These are phyloP conservation scores for Zalaria sp. DNA, from an alignment of 2,329 filamentous ascomycete genomes.

Conservation along the genomic window DNA sequence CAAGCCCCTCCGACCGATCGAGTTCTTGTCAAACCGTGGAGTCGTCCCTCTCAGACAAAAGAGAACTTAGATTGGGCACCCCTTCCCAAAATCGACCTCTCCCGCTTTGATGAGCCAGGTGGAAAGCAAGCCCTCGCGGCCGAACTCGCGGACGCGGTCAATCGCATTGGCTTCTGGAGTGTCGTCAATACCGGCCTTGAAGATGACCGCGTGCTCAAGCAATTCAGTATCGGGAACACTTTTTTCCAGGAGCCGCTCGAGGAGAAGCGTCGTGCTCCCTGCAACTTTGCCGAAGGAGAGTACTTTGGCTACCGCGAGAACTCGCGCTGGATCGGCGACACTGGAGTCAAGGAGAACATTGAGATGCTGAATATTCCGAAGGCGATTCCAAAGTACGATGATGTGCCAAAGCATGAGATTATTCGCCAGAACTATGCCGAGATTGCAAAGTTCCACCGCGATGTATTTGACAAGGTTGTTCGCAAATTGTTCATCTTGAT, in stretches of 20 bases:
- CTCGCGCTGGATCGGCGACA: constrained; percentile 11
- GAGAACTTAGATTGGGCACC: neutral
- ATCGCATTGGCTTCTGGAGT: constrained; percentile 43
- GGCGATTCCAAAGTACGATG: constrained; percentile 16
- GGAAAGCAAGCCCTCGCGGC: neutral
- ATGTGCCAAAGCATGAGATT: constrained; percentile 27
- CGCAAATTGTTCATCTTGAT: constrained; percentile 44
- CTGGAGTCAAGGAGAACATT: constrained; percentile 32
- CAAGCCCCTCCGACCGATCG: too few species aligned
- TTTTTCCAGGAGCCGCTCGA: constrained; percentile 42
- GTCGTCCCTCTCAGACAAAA: too few species aligned
- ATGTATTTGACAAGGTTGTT: constrained; percentile 33
- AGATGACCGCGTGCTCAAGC: constrained; percentile 44
- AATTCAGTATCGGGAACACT: constrained; percentile 46
- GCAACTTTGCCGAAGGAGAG: constrained; percentile 14
- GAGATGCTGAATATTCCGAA: constrained; percentile 48
- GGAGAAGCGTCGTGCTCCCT: constrained; percentile 43
- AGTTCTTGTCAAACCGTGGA: too few species aligned
- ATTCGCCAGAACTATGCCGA: constrained; percentile 36
- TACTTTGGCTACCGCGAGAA: constrained; percentile 11
- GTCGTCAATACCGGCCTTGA: constrained; percentile 46
- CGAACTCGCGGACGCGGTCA: neutral
- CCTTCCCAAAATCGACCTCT: neutral
- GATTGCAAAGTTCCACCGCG: constrained; percentile 37
- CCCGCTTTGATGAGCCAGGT: neutral